Base-by-base conservation (phyloP, 345 rosid genomes). In the Murraya koenigii region DNA sequence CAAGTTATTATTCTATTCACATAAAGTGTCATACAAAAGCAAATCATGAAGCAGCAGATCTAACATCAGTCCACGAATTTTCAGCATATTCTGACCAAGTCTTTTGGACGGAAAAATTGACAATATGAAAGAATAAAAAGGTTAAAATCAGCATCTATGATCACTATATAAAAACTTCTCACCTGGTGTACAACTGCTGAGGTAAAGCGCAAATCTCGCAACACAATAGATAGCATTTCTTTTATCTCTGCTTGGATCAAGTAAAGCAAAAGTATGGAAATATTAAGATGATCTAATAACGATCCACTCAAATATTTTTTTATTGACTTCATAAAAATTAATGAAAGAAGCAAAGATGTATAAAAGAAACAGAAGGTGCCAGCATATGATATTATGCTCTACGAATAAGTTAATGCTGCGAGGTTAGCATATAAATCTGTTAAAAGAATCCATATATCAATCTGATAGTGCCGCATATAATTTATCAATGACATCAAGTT, bases 131-230 rank as follows among this genome's bases (percentile, higher is more conserved):
- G 23, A 36, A 73, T 3, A 22, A 70, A 68, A 66, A 63, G 65
- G 35, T 8, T 67, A 22, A 64, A 63, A 68, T 69, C 56, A 69
- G 69, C 56, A 56, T 72, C 22, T 5, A 52, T 22, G 62, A 59
- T 76, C 5, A 67, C 32, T 54, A 7, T 7, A 22, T 0, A 78
- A 32, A 35, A 62, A 39, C 44, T 41, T 69, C 82, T 78, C 59
- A 90, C 97, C 94, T 96, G 98, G 86, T 96, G 99, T 69, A 96
- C 94, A 32, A 94, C 99, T 55, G 97, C 97, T 8, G 98, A 88
- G 82, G 88, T 84, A 82, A 96, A 92, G 78, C 69, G 66, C 87
- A 96, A 84, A 77, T 94, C 98, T 84, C 80, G 89, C 85, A 96
- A 64, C 63, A 90, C 88, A 60, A 96, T 77, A 65, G 94, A 87